A percentile compares a stretch with the other conserved stretches of the same genome.
These are phyloP conservation scores for Trametes sanguinea DNA, from an alignment of 768 basidiomycete genomes.

Conservation along the genomic window DNA sequence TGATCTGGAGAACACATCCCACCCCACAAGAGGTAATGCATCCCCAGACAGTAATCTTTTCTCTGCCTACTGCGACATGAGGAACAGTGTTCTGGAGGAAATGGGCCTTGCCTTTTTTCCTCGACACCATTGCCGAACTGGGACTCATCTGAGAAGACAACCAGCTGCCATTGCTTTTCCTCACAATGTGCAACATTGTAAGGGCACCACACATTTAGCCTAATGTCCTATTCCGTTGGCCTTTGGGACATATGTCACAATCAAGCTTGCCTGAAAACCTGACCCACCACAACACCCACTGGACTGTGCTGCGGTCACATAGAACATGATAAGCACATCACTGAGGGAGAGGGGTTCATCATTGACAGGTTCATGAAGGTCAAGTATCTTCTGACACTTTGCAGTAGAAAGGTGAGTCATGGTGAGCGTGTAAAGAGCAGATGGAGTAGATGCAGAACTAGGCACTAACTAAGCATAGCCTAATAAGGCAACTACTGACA, in stretches of 20 bases:
- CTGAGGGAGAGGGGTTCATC: neutral
- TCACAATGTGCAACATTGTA: too few species aligned
- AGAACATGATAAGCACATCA: neutral
- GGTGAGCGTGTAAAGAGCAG: neutral
- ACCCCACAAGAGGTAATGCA: constrained; percentile 33
- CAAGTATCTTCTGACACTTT: neutral
- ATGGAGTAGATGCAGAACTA: neutral
- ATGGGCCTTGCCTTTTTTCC: constrained; percentile 30
- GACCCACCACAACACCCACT: neutral
- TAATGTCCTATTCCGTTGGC: neutral
- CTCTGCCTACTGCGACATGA: constrained; percentile 40
- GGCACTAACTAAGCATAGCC: neutral
- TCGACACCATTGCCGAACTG: constrained; percentile 32
- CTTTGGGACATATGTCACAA: neutral
- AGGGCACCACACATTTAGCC: too few species aligned
- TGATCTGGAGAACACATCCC: constrained; percentile 34
- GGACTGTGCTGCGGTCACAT: neutral
- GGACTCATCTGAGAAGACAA: constrained; percentile 14
- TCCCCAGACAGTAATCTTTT: constrained; percentile 41
- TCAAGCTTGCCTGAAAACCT: neutral
- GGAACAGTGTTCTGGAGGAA: constrained; percentile 7
- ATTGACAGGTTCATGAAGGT: neutral
- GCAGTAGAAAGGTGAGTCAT: neutral
- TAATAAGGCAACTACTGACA: neutral
- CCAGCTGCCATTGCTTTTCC: neutral